These are phyloP conservation scores for Emmonsiellopsis sp. DNA, from an alignment of 2,329 filamentous ascomycete genomes.

Conservation along the genomic window DNA sequence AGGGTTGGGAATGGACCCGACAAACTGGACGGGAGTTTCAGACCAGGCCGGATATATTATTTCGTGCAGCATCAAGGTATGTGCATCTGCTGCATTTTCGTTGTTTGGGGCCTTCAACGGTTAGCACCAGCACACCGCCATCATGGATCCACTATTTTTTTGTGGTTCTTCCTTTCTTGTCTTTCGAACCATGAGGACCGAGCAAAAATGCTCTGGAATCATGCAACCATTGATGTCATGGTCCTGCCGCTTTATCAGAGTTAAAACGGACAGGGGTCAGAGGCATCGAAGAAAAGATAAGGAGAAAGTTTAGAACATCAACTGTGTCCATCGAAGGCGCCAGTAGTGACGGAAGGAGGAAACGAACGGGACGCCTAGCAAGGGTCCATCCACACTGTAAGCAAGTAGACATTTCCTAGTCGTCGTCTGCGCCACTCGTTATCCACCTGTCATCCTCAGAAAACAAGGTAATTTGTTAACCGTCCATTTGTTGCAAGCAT, in stretches of 20 bases:
- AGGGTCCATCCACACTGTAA: neutral
- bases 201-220: neutral
- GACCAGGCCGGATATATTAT: neutral
- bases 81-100: neutral
- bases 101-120: neutral
- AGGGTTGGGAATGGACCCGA: conserved; percentile 3
- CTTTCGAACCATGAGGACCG: too few species aligned
- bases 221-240: neutral
- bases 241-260: too few species aligned
- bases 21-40: conserved; percentile 2
- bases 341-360: too few species aligned
- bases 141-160: neutral
- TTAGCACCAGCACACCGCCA: neutral
- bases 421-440: neutral
- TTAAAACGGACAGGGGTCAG: too few species aligned
- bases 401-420: neutral
- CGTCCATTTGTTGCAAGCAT: neutral
- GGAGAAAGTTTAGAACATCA: too few species aligned
- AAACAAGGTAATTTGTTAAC: neutral
- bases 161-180: neutral
- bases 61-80: neutral
- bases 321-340: too few species aligned
- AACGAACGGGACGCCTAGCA: too few species aligned
- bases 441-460: neutral
- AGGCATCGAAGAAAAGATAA: too few species aligned